Base-by-base conservation (phyloP, 129 eudicot species). In the Glebionis coronaria region DNA sequence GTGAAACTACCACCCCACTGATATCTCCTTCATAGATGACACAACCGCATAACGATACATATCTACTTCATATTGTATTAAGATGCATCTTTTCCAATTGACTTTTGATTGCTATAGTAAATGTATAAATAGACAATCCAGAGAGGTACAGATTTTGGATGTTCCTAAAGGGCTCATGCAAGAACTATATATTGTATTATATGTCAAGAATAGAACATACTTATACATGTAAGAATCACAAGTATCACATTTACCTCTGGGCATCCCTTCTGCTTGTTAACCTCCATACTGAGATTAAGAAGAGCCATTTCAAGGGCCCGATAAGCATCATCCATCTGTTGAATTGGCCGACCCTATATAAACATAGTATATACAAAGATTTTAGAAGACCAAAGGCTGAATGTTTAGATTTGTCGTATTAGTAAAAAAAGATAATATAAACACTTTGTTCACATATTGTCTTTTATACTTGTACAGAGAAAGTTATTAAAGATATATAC, bases 51-150 rank as follows among this genome's bases (percentile, higher is more conserved):
- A 70, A 18, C 66, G 59, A 63, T 79, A 89, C 63, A 89, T 14
- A 68, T 89, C n/a, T n/a, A n/a, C n/a, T n/a, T n/a, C n/a, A n/a
- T n/a, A n/a, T n/a, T n/a, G n/a, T n/a, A n/a, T n/a, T n/a, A n/a
- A n/a, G n/a, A n/a, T n/a, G n/a, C 90, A 76, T 88, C 96, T 69
- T 85, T 82, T 63, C 85, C 93, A 68, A 83, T 73, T 42, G 90
- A 81, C 73, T 61, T 74, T 77, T 76, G 81, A 69, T 76, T 79
- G 84, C 87, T 65, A 40, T 89, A 89, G 84, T 73, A 85, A 59
- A 89, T 69, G 47, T 70, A 87, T 76, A 89, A 71, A 81, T 89
- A 89, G 38, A 89, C 82, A 68, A 79, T 73, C 96, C 96, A 85
- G 29, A 81, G 77, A 81, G 73, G 82, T 63, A 71, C 84, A 44